Conservation (phyloP, 257 asterid genomes). For the Phtheirospermum japonicum region DNA sequence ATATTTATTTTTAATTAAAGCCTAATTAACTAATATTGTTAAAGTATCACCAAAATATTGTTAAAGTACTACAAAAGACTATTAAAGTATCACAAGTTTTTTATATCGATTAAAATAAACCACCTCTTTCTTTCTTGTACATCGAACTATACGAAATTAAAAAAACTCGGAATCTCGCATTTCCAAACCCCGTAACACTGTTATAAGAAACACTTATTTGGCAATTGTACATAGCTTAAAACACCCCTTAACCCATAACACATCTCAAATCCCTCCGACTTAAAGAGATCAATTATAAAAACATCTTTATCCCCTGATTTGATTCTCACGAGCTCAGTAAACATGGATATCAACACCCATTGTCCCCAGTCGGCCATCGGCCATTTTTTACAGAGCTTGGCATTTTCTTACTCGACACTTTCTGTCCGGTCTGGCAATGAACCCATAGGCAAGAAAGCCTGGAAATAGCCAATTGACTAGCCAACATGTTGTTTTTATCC, state of each 20-base stretch:
- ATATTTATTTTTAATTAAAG: too few relatives aligned
- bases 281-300: not conserved
- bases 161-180: constrained; percentile 35
- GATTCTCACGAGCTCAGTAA: constrained; percentile 39
- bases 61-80: too few relatives aligned
- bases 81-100: too few relatives aligned
- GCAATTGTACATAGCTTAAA: constrained; percentile 34
- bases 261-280: constrained; percentile 25
- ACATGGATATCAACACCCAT: constrained; percentile 65
- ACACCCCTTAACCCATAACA: constrained; percentile 22
- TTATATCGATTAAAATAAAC: too few relatives aligned
- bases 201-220: constrained; percentile 31
- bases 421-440: constrained; percentile 49
- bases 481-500: constrained; percentile 40
- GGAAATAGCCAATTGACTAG: constrained; percentile 63
- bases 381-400: constrained; percentile 29
- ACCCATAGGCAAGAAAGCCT: constrained; percentile 71
- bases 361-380: constrained; percentile 32
- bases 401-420: constrained; percentile 47
- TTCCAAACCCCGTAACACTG: not conserved
- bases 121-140: too few relatives aligned
- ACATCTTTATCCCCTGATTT: constrained; percentile 24
- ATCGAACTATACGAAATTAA: too few relatives aligned
- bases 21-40: too few relatives aligned
- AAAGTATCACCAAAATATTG: too few relatives aligned